phyloP scores from a whole-genome alignment of 1,139 yeast genomes.

The Hemisphaericaspora xylanilytica region DNA sequence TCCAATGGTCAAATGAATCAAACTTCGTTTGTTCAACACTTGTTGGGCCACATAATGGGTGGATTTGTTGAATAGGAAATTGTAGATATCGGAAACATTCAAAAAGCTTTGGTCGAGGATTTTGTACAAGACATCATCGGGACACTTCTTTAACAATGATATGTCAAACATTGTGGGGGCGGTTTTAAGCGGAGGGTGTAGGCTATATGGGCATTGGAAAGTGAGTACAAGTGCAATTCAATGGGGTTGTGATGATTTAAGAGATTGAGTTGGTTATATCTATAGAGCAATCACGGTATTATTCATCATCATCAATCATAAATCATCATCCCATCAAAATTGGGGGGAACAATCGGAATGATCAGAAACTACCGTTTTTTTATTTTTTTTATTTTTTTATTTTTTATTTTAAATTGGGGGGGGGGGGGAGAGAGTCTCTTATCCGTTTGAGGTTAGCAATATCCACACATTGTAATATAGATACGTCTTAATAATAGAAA shows the following conservation, averaged over 20 bases:
- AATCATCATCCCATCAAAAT: no score
- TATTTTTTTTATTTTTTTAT: no score
- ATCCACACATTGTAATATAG: no score
- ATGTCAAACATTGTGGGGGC: constrained; percentile 8
- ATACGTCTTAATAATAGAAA: no score
- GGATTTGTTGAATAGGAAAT: constrained; percentile 7
- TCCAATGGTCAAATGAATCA: constrained; percentile 10
- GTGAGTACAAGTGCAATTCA: neutral
- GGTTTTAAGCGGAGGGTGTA: neutral
- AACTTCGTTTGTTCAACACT: constrained; percentile 9
- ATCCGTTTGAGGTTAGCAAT: no score
- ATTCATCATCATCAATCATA: no score
- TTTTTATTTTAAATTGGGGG: no score
- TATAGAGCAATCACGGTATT: no score
- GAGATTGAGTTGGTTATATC: neutral
- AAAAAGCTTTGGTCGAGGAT: constrained; percentile 10
- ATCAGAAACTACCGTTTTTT: no score
- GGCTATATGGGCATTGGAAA: neutral
- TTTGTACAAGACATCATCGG: constrained; percentile 8
- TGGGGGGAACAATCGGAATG: no score
- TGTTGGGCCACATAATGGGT: constrained; percentile 10
- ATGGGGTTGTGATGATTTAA: neutral
- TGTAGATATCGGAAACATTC: constrained; percentile 8
- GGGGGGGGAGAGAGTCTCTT: no score
- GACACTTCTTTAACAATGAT: constrained; percentile 6